These are phyloP conservation scores for Alternaria triticina DNA, from an alignment of 2,329 filamentous ascomycete genomes.

Conservation along the genomic window DNA sequence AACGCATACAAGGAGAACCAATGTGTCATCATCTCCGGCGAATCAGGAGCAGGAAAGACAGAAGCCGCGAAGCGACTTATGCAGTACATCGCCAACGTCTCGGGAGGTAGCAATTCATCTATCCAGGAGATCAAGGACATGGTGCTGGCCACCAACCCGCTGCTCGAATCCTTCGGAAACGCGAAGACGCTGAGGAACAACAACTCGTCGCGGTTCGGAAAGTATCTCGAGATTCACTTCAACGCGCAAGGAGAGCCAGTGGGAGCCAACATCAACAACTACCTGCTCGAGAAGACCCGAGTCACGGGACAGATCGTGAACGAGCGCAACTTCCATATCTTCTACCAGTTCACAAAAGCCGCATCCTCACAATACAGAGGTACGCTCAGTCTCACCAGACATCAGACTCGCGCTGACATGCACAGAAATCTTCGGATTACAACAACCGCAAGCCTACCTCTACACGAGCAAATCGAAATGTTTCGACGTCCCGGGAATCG, in stretches of 20 bases:
- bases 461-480: constrained; percentile 97
- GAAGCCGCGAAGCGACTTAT: constrained; percentile 98
- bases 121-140: constrained; percentile 99
- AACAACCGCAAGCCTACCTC: constrained; percentile 88
- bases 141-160: constrained; percentile 96
- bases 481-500: constrained; percentile 90
- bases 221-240: constrained; percentile 97
- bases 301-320: constrained; percentile 94
- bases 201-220: constrained; percentile 97
- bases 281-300: constrained; percentile 91
- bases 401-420: constrained; percentile 17
- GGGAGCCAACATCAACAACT: constrained; percentile 97
- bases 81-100: constrained; percentile 99
- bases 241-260: constrained; percentile 89
- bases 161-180: constrained; percentile 97
- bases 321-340: constrained; percentile 98
- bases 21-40: constrained; percentile 98
- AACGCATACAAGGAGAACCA: constrained; percentile 99
- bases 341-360: constrained; percentile 98
- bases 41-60: constrained; percentile 97
- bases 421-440: constrained; percentile 80
- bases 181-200: constrained; percentile 98
- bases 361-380: constrained; percentile 82
- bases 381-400: constrained; percentile 31
- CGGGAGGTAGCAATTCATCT: constrained; percentile 80